Percentiles rank a stretch among this genome's conserved stretches.
Conservation (phyloP, 2,329 filamentous ascomycete genomes). For the Stagonosporopsis vannaccii region DNA sequence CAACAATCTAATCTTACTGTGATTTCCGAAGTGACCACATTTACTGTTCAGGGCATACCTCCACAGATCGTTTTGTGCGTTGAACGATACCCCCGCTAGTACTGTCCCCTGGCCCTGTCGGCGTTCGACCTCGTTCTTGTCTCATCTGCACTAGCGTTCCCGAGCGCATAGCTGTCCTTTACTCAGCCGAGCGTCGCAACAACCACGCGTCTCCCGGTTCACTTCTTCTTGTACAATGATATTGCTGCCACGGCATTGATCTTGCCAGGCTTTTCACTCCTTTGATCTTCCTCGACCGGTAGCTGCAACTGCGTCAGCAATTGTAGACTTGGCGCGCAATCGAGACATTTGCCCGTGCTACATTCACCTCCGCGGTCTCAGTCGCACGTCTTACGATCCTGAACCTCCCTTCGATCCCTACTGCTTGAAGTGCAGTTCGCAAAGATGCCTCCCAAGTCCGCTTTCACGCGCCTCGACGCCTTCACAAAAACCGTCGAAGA, state of each 20-base stretch:
- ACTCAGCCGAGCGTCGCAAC: conserved; percentile 38
- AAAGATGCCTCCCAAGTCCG: conserved; percentile 84
- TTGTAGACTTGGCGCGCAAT: conserved; percentile 12
- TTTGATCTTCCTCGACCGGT: conserved; percentile 12
- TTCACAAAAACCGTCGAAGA: conserved; percentile 99
- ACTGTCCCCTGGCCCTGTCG: conserved; percentile 10
- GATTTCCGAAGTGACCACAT: not conserved
- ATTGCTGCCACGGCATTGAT: conserved; percentile 29
- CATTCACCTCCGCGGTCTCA: conserved; percentile 21
- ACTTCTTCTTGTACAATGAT: conserved; percentile 34
- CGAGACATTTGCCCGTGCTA: conserved; percentile 20
- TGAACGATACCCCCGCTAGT: not conserved
- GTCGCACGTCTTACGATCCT: conserved; percentile 15
- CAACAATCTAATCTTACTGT: no score
- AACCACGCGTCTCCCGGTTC: conserved; percentile 30
- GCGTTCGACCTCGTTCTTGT: conserved; percentile 10
- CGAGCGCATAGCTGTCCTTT: conserved; percentile 45
- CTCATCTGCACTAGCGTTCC: conserved; percentile 25
- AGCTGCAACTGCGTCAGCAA: conserved; percentile 26
- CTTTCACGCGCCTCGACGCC: conserved; percentile 96
- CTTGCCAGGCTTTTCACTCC: conserved; percentile 32
- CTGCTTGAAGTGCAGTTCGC: conserved; percentile 18
- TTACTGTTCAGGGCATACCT: not conserved
- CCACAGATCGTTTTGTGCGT: not conserved
- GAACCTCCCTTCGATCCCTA: conserved; percentile 2